These are phyloP conservation scores for Talaromyces ruber DNA, from an alignment of 495 filamentous ascomycete species.

Conservation along the genomic window DNA sequence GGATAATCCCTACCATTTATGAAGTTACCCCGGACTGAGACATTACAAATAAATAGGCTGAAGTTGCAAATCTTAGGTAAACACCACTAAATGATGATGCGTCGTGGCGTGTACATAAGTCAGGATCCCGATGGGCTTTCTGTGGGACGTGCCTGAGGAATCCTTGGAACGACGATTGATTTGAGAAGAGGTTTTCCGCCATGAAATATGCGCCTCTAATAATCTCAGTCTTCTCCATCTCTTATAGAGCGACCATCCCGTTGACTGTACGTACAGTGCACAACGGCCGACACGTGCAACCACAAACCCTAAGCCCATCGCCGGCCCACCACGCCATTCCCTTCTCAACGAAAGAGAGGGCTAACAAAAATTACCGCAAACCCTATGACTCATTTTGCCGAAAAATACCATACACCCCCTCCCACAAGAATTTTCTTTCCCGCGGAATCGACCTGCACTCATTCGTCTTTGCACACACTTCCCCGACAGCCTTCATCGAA, in stretches of 20 bases:
- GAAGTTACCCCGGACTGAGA: neutral
- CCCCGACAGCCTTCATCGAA: neutral
- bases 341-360: neutral
- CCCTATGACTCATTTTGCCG: slow-evolving; percentile 5
- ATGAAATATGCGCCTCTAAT: too few relatives aligned
- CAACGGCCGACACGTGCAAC: neutral
- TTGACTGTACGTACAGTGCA: neutral
- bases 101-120: neutral
- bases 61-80: neutral
- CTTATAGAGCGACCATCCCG: neutral
- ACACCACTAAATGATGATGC: neutral
- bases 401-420: slow-evolving; percentile 7
- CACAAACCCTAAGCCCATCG: neutral
- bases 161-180: neutral
- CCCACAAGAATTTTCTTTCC: slow-evolving; percentile 4
- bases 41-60: neutral
- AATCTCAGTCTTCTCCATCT: too few relatives aligned
- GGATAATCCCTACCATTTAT: neutral
- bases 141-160: neutral
- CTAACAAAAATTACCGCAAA: neutral
- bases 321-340: neutral
- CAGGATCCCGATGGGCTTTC: neutral
- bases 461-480: slow-evolving; percentile 6
- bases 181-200: neutral
- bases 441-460: slow-evolving; percentile 5